Evolutionary conservation across 805 yeast species (phyloP).

Genomic region (Hermanozyma aechmeae): DNA sequence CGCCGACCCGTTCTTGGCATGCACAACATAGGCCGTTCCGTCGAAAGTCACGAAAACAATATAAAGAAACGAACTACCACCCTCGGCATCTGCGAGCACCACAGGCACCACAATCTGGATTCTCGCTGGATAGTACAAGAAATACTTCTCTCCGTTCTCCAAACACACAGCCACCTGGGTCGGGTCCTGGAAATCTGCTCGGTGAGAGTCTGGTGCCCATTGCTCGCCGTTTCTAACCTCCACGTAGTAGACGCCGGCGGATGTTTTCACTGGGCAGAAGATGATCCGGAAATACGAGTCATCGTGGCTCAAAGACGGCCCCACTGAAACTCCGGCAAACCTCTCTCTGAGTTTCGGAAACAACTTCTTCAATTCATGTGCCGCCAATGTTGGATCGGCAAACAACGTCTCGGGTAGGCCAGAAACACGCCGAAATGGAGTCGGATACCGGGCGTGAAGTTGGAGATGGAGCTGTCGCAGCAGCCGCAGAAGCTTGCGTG

Average conservation of each 20-base stretch:
- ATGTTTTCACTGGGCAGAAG: no score
- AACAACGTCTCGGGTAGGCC: constrained; percentile 27
- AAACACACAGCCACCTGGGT: constrained; percentile 37
- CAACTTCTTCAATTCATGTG: constrained; percentile 20
- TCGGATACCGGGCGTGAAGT: no score
- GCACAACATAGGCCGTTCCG: constrained; percentile 42
- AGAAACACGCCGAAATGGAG: constrained; percentile 25
- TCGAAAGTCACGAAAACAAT: constrained; percentile 51
- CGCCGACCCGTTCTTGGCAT: constrained; percentile 36
- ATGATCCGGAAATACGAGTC: no score
- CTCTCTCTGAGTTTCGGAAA: no score
- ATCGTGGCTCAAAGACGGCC: no score
- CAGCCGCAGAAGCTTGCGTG: no score
- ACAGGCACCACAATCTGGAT: constrained; percentile 39
- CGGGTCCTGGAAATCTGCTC: constrained; percentile 37
- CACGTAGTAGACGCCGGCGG: no score
- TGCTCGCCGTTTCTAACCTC: constrained; percentile 34
- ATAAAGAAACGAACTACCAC: constrained; percentile 24
- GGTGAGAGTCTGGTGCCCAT: constrained; percentile 29
- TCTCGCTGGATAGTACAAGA: constrained; percentile 36
- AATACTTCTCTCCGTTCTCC: constrained; percentile 28
- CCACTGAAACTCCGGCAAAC: no score
- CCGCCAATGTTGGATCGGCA: constrained; percentile 22
- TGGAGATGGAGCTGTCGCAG: no score
- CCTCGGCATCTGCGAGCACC: no score